Percentiles rank a stretch among this genome's conserved stretches.
These are phyloP conservation scores for Bryum argenteum DNA, from an alignment of 225 moss, liverwort and hornwort genomes.

Conservation along the genomic window DNA sequence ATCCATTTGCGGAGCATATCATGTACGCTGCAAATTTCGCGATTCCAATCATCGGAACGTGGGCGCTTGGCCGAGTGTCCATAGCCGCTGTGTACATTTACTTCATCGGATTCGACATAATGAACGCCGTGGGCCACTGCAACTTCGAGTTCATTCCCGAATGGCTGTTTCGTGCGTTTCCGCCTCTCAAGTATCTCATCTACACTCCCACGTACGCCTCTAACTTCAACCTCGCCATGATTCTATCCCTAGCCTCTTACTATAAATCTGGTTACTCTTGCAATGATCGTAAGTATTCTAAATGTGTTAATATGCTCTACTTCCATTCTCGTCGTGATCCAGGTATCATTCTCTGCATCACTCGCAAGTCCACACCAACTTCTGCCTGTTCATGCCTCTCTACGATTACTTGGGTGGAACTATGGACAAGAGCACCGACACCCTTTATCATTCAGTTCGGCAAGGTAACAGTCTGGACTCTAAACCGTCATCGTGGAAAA, in stretches of 20 bases:
- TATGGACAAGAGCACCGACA: slow-evolving; percentile 58
- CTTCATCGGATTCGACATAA: slow-evolving; percentile 57
- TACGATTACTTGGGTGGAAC: slow-evolving; percentile 92
- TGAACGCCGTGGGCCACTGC: slow-evolving; percentile 76
- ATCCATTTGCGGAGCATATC: slow-evolving; percentile 81
- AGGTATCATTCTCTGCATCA: slow-evolving; percentile 94
- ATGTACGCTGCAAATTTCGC: slow-evolving; percentile 47
- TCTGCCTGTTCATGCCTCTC: slow-evolving; percentile 82
- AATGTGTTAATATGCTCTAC: too few species aligned
- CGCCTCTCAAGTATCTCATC: slow-evolving; percentile 65
- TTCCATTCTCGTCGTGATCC: slow-evolving; percentile 16
- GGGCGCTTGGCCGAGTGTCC: slow-evolving; percentile 44
- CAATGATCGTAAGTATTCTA: too few species aligned
- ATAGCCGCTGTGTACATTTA: slow-evolving; percentile 47
- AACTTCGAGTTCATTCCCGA: slow-evolving; percentile 81
- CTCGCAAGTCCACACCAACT: slow-evolving; percentile 88
- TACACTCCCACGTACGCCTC: slow-evolving; percentile 78
- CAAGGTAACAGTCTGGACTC: slow-evolving; percentile 34
- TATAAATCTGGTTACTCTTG: too few species aligned
- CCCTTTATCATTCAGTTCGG: slow-evolving; percentile 53
- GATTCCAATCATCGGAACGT: slow-evolving; percentile 58
- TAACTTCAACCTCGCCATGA: too few species aligned
- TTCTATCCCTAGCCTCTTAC: too few species aligned
- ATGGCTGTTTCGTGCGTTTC: slow-evolving; percentile 61
- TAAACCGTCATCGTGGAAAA: not conserved